These are phyloP conservation scores for Saccharomyces eubayanus DNA, from an alignment of 805 yeast species.

Conservation along the genomic window DNA sequence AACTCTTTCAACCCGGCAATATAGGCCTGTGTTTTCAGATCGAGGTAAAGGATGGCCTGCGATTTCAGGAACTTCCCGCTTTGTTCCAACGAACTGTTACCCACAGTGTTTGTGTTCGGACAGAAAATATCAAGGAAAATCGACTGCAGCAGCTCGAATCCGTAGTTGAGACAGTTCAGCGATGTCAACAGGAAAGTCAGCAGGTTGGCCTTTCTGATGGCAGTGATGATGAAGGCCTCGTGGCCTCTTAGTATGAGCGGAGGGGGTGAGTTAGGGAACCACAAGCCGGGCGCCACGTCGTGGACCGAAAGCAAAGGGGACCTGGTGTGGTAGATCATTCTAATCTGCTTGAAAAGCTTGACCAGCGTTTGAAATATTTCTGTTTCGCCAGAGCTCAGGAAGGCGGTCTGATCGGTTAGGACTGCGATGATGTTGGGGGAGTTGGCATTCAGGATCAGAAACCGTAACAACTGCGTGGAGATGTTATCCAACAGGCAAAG, in stretches of 20 bases:
- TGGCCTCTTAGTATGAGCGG: slow-evolving; percentile 51
- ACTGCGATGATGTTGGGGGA: slow-evolving; percentile 52
- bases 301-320: slow-evolving; percentile 66
- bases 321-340: slow-evolving; percentile 54
- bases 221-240: slow-evolving; percentile 38
- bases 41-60: slow-evolving; percentile 72
- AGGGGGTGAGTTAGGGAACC: slow-evolving; percentile 55
- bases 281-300: slow-evolving; percentile 62
- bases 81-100: slow-evolving; percentile 15
- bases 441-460: slow-evolving; percentile 58
- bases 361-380: slow-evolving; percentile 54
- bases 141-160: slow-evolving; percentile 78
- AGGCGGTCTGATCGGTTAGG: slow-evolving; percentile 45
- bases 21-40: slow-evolving; percentile 90
- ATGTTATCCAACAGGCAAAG: slow-evolving; percentile 74
- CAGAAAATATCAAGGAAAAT: slow-evolving; percentile 82
- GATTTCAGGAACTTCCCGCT: slow-evolving; percentile 59
- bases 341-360: slow-evolving; percentile 71
- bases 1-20: slow-evolving; percentile 67
- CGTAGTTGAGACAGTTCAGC: slow-evolving; percentile 75
- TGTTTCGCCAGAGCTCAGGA: slow-evolving; percentile 49
- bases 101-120: slow-evolving; percentile 40
- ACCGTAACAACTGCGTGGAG: slow-evolving; percentile 68
- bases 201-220: slow-evolving; percentile 75
- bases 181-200: slow-evolving; percentile 86